These are phyloP conservation scores for Wickerhamiella domercqiae DNA, from an alignment of 805 yeast species.

Conservation along the genomic window DNA sequence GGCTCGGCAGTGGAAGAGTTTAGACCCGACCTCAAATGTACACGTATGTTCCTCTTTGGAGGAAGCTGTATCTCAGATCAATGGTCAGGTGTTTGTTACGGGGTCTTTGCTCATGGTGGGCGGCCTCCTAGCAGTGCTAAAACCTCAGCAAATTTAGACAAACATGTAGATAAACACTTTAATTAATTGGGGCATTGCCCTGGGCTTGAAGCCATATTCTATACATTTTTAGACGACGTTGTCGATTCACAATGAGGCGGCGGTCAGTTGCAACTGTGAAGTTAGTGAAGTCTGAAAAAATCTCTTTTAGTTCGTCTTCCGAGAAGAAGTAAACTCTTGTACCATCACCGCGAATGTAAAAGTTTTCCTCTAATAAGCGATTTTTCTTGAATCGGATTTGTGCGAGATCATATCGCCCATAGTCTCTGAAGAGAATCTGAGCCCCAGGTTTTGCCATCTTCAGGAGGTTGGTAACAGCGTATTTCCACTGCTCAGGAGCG, in stretches of 20 bases:
- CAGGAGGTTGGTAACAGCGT: constrained; percentile 56
- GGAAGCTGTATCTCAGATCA: constrained; percentile 38
- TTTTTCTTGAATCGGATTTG: constrained; percentile 87
- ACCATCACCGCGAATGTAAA: constrained; percentile 94
- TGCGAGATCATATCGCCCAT: constrained; percentile 90
- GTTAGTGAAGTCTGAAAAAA: constrained; percentile 55
- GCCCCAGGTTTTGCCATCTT: constrained; percentile 88
- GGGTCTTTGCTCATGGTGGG: constrained; percentile 94
- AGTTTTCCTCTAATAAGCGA: constrained; percentile 76
- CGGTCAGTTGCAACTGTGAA: constrained; percentile 77
- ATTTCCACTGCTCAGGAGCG: constrained; percentile 79
- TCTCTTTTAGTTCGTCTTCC: constrained; percentile 70
- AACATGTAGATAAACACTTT: neutral
- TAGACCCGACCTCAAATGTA: constrained; percentile 25
- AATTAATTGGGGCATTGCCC: constrained; percentile 26
- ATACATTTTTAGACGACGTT: constrained; percentile 87
- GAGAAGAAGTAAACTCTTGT: constrained; percentile 95
- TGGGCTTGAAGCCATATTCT: constrained; percentile 95
- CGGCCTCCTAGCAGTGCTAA: constrained; percentile 76
- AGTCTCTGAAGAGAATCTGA: constrained; percentile 73
- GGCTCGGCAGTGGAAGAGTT: constrained; percentile 52
- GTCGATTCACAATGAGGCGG: constrained; percentile 78
- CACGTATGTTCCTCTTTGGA: constrained; percentile 64
- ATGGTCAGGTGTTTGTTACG: constrained; percentile 64
- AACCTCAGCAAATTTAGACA: constrained; percentile 18